Conservation (phyloP, 106 monocot genomes). For the Dioscorea alata region DNA sequence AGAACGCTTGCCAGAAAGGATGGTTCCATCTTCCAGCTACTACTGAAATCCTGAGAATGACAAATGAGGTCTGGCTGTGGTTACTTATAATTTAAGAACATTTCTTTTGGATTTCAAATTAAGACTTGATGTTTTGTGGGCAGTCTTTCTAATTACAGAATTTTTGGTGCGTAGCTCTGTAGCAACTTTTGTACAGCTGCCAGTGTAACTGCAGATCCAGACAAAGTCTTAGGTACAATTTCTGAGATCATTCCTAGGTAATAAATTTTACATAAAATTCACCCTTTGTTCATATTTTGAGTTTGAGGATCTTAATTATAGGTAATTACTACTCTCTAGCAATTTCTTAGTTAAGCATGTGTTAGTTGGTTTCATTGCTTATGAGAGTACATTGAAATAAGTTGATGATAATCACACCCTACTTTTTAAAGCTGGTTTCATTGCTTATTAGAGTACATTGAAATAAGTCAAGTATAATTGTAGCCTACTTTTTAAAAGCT, state of each 20-base stretch:
- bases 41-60: slow-evolving; percentile 19
- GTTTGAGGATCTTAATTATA: no score
- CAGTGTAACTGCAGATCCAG: background rate
- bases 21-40: slow-evolving; percentile 30
- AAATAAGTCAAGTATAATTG: no score
- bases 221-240: background rate
- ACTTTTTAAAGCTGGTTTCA: no score
- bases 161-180: background rate
- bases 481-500: no score
- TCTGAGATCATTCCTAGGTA: background rate
- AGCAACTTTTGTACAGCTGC: background rate
- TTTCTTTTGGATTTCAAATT: background rate
- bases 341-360: no score
- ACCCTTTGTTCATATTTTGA: no score
- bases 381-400: no score
- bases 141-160: background rate
- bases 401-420: no score
- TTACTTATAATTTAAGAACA: background rate
- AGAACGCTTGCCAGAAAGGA: slow-evolving; percentile 32
- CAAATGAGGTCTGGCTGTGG: slow-evolving; percentile 18
- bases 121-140: background rate
- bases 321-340: no score
- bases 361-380: no score
- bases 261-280: background rate
- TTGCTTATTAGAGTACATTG: no score